Base-by-base conservation (phyloP, 148 eudicot species). In the Arctostaphylos glauca region DNA sequence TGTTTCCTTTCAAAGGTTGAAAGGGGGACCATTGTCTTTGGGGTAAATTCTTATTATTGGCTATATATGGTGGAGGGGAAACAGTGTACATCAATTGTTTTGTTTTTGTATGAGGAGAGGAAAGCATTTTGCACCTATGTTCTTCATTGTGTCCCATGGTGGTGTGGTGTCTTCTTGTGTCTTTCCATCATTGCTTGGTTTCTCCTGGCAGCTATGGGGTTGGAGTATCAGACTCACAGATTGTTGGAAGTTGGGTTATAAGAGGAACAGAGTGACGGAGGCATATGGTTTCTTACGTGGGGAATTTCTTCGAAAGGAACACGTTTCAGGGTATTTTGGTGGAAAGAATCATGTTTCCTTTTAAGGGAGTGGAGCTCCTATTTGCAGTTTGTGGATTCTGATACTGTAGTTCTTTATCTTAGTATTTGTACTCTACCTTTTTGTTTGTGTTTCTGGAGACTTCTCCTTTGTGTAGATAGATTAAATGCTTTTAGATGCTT, bases 371-470 rank as follows among this genome's bases (percentile, higher is more conserved):
- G 25, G 31, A 47, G 53, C 54, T 44, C 77, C 31, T 73, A 47
- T 73, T 73, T 47, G 49, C 25, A 46, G 77, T n/a, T 46, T 73
- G 77, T 18, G 77, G 53, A 44, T 12, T 72, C 25, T 44, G 76
- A 44, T 72, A 19, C 13, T 46, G 23, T 72, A 18, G 8, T 72
- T 72, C 21, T 16, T 71, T 71, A 47, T 19, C 43, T 16, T 72
- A 12, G n/a, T 72, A 50, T 21, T 6, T 72, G 52, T 46, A 18
- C 19, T 46, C 3, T 72, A 44, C 23, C 52, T 43, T 43, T 70
- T 43, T 10, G 46, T 18, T 64, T 70, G 6, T 5, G 23, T 41
- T 10, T 71, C 15, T 71, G 75, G 23, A 71, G 21, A 71, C 9
- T 44, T 31, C 43, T 16, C 75, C 49, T 44, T 71, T 44, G 23